These are phyloP conservation scores for Linnemannia hyalina DNA, from an alignment of 192 early-diverging fungal genomes.

Conservation along the genomic window DNA sequence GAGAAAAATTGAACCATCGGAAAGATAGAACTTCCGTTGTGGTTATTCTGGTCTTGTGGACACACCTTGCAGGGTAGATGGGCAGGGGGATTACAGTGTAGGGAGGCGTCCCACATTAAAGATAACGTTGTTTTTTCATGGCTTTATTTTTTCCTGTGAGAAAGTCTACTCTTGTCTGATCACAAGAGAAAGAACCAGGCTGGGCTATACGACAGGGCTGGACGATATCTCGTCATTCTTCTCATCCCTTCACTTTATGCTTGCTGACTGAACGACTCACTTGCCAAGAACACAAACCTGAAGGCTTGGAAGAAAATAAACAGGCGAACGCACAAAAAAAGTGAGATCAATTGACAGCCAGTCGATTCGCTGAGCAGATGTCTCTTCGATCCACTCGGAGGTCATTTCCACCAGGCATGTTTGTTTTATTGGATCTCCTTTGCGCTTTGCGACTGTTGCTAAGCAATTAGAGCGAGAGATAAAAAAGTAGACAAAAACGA, in stretches of 20 bases:
- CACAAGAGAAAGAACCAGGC: too few species aligned
- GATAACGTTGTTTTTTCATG: too few species aligned
- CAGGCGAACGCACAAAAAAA: not conserved
- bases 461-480: not conserved
- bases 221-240: too few species aligned
- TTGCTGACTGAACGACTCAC: too few species aligned
- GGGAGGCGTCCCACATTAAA: not conserved
- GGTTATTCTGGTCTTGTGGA: not conserved
- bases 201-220: too few species aligned
- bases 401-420: not conserved
- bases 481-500: not conserved
- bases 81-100: too few species aligned
- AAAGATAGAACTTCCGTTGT: constrained; percentile 12
- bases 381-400: not conserved
- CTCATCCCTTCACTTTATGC: too few species aligned
- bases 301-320: too few species aligned
- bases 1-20: not conserved
- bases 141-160: too few species aligned
- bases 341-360: not conserved
- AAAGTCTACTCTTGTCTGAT: too few species aligned
- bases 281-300: too few species aligned
- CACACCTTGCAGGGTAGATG: not conserved
- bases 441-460: not conserved
- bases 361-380: not conserved
- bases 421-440: not conserved